Conservation (phyloP, 2,329 filamentous ascomycete genomes). For the Hortaea sp. region DNA sequence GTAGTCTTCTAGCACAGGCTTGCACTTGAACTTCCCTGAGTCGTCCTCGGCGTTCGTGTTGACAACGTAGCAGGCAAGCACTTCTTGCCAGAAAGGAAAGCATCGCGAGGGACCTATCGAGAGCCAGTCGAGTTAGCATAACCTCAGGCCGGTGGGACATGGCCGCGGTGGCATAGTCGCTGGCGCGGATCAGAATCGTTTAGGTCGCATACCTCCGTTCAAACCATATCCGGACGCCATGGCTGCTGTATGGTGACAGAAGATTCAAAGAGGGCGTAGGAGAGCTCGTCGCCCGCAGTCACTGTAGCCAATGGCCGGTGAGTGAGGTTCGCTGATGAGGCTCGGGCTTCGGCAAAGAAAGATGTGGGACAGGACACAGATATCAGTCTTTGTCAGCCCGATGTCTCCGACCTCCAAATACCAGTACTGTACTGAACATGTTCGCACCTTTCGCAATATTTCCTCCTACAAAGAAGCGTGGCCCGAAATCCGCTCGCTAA, state of each 20-base stretch:
- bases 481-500: too few species aligned
- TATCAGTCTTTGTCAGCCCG: too few species aligned
- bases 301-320: background rate
- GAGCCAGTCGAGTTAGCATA: background rate
- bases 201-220: slow-evolving; percentile 1
- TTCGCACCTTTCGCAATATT: too few species aligned
- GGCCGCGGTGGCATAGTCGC: background rate
- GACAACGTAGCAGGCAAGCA: slow-evolving; percentile 95
- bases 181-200: background rate
- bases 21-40: slow-evolving; percentile 79
- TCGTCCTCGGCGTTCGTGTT: slow-evolving; percentile 74
- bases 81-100: slow-evolving; percentile 99
- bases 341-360: too few species aligned
- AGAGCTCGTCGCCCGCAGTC: background rate
- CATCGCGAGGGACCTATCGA: slow-evolving; percentile 63
- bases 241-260: background rate
- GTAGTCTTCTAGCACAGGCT: slow-evolving; percentile 82
- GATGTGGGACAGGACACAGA: too few species aligned
- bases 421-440: too few species aligned
- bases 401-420: too few species aligned
- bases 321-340: background rate
- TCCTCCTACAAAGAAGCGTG: too few species aligned
- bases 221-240: slow-evolving; percentile 5
- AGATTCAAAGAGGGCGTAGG: background rate
- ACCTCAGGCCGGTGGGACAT: background rate